Conservation (phyloP, 106 monocot genomes). For the Acanthochlamys bracteata region DNA sequence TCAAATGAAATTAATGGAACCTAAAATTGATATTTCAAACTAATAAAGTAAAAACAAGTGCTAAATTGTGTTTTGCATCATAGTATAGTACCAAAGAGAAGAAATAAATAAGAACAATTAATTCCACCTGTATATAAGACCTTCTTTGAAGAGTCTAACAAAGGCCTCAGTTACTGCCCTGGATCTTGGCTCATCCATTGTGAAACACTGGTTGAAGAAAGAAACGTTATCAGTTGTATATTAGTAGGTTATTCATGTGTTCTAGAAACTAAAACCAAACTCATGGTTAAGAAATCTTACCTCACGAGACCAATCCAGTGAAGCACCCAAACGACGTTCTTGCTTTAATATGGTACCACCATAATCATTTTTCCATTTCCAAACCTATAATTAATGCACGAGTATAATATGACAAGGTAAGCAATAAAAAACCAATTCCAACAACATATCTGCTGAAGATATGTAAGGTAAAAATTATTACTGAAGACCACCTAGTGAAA, state of each 20-base stretch:
- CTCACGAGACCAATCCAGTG: constrained; percentile 98
- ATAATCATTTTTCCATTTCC: constrained; percentile 93
- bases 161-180: constrained; percentile 75
- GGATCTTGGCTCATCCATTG: constrained; percentile 78
- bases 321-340: constrained; percentile 81
- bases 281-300: constrained; percentile 18
- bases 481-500: too few relatives aligned
- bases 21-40: too few relatives aligned
- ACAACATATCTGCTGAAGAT: too few relatives aligned
- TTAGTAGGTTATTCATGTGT: too few relatives aligned
- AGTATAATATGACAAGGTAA: too few relatives aligned
- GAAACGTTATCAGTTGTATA: background rate
- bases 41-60: too few relatives aligned
- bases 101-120: background rate
- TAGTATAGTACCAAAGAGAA: too few relatives aligned
- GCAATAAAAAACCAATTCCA: too few relatives aligned
- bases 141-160: constrained; percentile 61
- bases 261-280: background rate
- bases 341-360: constrained; percentile 91
- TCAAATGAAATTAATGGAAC: too few relatives aligned
- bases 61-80: too few relatives aligned
- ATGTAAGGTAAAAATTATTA: too few relatives aligned
- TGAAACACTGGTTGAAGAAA: constrained; percentile 46
- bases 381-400: constrained; percentile 93
- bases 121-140: constrained; percentile 58